Evolutionary conservation across 1,284 basidiomycete genomes (phyloP), one percentile per base, ranked within the genome.

Genomic region (Moniliophthora roreri): DNA sequence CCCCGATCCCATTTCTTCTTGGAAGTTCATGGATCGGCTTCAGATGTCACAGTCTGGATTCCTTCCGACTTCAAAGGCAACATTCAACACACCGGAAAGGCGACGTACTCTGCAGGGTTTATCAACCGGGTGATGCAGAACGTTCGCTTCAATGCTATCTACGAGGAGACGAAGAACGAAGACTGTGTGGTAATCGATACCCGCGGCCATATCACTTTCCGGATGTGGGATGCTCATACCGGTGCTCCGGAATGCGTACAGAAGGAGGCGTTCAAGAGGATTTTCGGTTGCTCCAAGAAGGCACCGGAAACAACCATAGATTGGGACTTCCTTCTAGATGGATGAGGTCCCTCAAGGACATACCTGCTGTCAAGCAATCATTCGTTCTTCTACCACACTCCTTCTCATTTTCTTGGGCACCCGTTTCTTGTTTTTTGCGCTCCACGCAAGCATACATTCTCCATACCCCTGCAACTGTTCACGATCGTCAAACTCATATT

Each of bases 301-400:
- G 71, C 73, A 38, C 78, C 78, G 20, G 81, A 79, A 63, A 75
- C 76, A 20, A 63, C 72, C 35, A 82, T 87, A 57, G 78, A 89
- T 67, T 90, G 87, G 87, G 87, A 90, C 64, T 90, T 87, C 67
- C 72, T 90, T 53, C 76, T 90, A 48, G 85, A 88, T 55, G 84
- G 86, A 34, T 47, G 15, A 48, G 21, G 2, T 8, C 21, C 18
- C 28, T 6, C 28, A n/a, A n/a, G n/a, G n/a, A n/a, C n/a, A n/a
- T n/a, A n/a, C 28, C 28, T 11, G 11, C 11, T 32, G 11, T 11
- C 11, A 6, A 11, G 11, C 10, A 11, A n/a, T 20, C 24, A 10
- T 16, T 28, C 44, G 24, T 23, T 15, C 24, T 28, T 46, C 44
- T 32, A 4, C 24, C 23, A 16, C 23, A 13, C 5, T 46, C 21